Conservation (phyloP, 208 protist genomes). For the Vickermania spadyakhi region DNA sequence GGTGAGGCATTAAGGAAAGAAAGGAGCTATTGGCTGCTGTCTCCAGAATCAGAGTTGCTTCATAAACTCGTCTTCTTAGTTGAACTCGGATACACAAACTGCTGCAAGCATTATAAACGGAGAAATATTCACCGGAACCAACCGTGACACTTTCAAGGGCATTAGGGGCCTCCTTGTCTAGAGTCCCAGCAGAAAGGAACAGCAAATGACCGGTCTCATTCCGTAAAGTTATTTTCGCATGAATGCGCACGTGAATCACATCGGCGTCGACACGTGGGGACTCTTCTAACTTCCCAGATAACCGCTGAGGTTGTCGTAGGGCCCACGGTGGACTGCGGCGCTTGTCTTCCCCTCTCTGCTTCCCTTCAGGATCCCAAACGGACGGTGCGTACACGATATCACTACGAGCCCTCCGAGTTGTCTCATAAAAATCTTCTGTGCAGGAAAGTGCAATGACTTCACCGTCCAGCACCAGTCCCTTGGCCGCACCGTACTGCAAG, state of each 20-base stretch:
- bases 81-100: not conserved
- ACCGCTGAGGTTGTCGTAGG: constrained; percentile 10
- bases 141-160: not conserved
- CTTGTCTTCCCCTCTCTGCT: not conserved
- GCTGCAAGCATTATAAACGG: constrained; percentile 4
- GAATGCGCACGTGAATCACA: constrained; percentile 39
- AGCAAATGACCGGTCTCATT: constrained; percentile 40
- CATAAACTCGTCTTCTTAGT: not conserved
- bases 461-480: constrained; percentile 20
- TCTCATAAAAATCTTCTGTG: not conserved
- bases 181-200: constrained; percentile 12
- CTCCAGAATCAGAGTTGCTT: not conserved
- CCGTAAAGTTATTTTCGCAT: constrained; percentile 30
- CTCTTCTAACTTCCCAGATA: constrained; percentile 11
- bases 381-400: not conserved
- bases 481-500: constrained; percentile 14
- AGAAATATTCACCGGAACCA: not conserved
- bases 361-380: not conserved
- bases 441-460: constrained; percentile 21
- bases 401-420: not conserved
- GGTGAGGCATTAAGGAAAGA: constrained; percentile 6
- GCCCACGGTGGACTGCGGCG: constrained; percentile 3
- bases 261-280: constrained; percentile 7
- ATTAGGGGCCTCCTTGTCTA: not conserved
- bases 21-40: constrained; percentile 4